A percentile compares a stretch with the other conserved stretches of the same genome.
phyloP scores from a whole-genome alignment of 305 asterid species.

The Ajuga reptans region DNA sequence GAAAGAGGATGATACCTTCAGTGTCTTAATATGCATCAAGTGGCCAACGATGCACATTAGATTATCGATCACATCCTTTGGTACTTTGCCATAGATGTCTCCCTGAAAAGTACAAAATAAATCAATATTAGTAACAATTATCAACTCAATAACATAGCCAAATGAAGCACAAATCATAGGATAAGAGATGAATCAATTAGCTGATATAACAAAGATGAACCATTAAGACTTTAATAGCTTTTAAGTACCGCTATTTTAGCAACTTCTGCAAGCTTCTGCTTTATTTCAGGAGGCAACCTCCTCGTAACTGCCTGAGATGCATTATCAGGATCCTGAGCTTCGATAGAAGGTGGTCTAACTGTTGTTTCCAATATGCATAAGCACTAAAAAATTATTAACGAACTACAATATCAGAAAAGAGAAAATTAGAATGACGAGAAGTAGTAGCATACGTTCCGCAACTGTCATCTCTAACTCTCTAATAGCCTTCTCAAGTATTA shows the following conservation, averaged over 20 bases:
- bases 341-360: conserved; percentile 71
- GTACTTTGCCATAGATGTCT: conserved; percentile 44
- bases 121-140: neutral
- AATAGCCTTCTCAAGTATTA: conserved; percentile 72
- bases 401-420: conserved; percentile 6
- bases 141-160: neutral
- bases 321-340: conserved; percentile 59
- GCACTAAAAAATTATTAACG: conserved; percentile 4
- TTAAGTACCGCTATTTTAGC: conserved; percentile 61
- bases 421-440: neutral
- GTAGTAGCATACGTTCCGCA: conserved; percentile 49
- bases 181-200: conserved; percentile 8
- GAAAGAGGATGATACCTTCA: conserved; percentile 49
- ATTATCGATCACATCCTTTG: conserved; percentile 52
- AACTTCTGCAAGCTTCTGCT: conserved; percentile 75
- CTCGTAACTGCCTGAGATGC: conserved; percentile 60
- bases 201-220: neutral
- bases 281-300: conserved; percentile 66
- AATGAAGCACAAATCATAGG: conserved; percentile 9
- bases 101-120: neutral
- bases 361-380: conserved; percentile 25
- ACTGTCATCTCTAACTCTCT: conserved; percentile 71
- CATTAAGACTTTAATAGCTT: neutral
- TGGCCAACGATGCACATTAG: conserved; percentile 79
- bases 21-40: conserved; percentile 61